Percentiles rank a stretch among this genome's conserved stretches.
Conservation (phyloP, 148 eudicot species). For the Silene latifolia region DNA sequence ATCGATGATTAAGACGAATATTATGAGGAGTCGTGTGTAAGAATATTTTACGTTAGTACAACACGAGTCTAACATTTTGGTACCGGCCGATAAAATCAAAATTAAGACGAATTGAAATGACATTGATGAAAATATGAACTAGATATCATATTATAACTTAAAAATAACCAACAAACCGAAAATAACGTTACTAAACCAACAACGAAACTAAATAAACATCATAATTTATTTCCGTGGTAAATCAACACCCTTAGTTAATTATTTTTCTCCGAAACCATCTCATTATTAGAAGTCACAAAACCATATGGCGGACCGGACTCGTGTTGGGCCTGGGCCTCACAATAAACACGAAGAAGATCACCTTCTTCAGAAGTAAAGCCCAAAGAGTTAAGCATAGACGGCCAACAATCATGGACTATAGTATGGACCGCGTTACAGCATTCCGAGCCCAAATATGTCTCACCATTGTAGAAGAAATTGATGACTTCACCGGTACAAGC, state of each 20-base stretch:
- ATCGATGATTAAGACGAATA: too few species aligned
- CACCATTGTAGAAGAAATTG: conserved; percentile 60
- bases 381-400: conserved; percentile 44
- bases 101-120: too few species aligned
- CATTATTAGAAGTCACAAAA: not conserved
- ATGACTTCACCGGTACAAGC: conserved; percentile 53
- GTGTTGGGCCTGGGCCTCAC: conserved; percentile 35
- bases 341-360: conserved; percentile 47
- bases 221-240: too few species aligned
- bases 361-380: conserved; percentile 54
- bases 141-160: too few species aligned
- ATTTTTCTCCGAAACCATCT: not conserved
- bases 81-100: too few species aligned
- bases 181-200: too few species aligned
- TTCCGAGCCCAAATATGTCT: conserved; percentile 40
- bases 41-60: too few species aligned
- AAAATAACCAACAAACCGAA: too few species aligned
- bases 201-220: too few species aligned
- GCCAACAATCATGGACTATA: conserved; percentile 59
- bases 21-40: too few species aligned
- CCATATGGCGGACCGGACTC: conserved; percentile 19
- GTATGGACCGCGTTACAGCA: conserved; percentile 49
- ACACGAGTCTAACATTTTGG: too few species aligned
- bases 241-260: not conserved
- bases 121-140: too few species aligned